Conservation (phyloP, 768 basidiomycete genomes). For the Sarcodon aspratus region DNA sequence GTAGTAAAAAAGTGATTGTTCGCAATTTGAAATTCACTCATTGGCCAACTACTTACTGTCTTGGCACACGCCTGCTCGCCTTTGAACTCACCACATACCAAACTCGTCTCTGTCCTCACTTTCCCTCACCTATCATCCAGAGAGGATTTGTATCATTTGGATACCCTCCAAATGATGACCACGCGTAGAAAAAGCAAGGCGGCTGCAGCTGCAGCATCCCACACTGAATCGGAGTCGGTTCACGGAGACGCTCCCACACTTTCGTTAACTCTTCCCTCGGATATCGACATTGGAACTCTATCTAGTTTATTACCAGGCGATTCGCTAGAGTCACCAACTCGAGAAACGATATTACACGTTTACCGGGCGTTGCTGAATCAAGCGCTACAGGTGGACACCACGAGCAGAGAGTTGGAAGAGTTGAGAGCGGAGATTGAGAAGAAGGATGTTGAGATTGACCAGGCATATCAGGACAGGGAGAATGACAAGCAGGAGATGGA, state of each 20-base stretch:
- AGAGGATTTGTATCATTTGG: not conserved
- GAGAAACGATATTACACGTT: constrained; percentile 48
- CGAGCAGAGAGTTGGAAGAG: constrained; percentile 59
- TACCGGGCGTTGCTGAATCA: constrained; percentile 56
- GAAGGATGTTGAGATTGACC: constrained; percentile 78
- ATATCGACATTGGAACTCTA: constrained; percentile 54
- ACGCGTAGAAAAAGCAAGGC: constrained; percentile 58
- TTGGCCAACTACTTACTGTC: too few relatives aligned
- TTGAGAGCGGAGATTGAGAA: constrained; percentile 52
- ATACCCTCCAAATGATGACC: constrained; percentile 20
- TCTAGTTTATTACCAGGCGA: constrained; percentile 50
- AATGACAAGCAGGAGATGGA: constrained; percentile 47
- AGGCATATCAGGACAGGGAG: constrained; percentile 73
- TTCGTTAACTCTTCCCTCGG: constrained; percentile 43
- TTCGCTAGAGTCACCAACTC: constrained; percentile 40
- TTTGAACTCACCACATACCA: too few relatives aligned
- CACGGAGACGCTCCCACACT: constrained; percentile 18
- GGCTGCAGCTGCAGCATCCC: constrained; percentile 27
- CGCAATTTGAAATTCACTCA: too few relatives aligned
- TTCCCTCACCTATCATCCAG: not conserved
- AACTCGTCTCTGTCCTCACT: not conserved
- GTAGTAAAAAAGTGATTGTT: too few relatives aligned
- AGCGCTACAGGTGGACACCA: constrained; percentile 38
- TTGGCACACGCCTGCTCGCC: too few relatives aligned
- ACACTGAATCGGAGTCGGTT: constrained; percentile 9